Evolutionary conservation across 225 moss, liverwort and hornwort genomes (phyloP).

Genomic region (Anthoceros angustus): DNA sequence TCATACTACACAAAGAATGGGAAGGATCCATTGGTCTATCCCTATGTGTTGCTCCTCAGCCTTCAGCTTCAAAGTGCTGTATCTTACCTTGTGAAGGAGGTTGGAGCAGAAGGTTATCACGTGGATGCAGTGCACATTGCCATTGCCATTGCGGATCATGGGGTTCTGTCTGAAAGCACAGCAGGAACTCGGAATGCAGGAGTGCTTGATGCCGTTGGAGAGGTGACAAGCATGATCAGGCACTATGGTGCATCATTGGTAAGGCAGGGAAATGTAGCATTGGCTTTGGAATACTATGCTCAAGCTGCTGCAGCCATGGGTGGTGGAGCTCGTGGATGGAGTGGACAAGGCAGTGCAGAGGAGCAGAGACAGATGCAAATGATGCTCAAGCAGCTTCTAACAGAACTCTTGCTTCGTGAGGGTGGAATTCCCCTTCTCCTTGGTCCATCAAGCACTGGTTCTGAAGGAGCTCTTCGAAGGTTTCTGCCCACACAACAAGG

Average conservation of each 20-base stretch:
- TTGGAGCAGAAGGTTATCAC: conserved; percentile 36
- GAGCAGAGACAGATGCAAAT: conserved; percentile 67
- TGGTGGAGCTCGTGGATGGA: conserved; percentile 75
- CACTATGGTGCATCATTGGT: conserved; percentile 62
- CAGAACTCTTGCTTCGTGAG: conserved; percentile 71
- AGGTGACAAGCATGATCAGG: conserved; percentile 62
- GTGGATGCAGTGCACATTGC: conserved; percentile 83
- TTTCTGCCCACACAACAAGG: conserved; percentile 71
- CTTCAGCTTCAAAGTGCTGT: conserved; percentile 79
- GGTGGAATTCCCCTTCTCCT: conserved; percentile 79
- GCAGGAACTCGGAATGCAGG: conserved; percentile 49
- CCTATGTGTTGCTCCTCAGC: conserved; percentile 82
- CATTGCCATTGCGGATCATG: conserved; percentile 58
- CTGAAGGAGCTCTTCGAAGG: conserved; percentile 58
- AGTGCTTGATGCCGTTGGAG: conserved; percentile 75
- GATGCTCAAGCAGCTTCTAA: conserved; percentile 77
- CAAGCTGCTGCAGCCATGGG: conserved; percentile 85
- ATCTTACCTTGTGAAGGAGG: conserved; percentile 69
- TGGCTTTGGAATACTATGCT: conserved; percentile 76
- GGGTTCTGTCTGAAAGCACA: conserved; percentile 41
- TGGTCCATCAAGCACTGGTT: conserved; percentile 44
- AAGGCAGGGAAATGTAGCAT: conserved; percentile 51
- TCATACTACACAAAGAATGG: conserved; percentile 97
- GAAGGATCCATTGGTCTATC: conserved; percentile 86
- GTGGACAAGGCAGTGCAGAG: conserved; percentile 49